Evolutionary conservation across 2,329 filamentous ascomycete genomes (phyloP).

Genomic region (Arthrobotrys megalospora): DNA sequence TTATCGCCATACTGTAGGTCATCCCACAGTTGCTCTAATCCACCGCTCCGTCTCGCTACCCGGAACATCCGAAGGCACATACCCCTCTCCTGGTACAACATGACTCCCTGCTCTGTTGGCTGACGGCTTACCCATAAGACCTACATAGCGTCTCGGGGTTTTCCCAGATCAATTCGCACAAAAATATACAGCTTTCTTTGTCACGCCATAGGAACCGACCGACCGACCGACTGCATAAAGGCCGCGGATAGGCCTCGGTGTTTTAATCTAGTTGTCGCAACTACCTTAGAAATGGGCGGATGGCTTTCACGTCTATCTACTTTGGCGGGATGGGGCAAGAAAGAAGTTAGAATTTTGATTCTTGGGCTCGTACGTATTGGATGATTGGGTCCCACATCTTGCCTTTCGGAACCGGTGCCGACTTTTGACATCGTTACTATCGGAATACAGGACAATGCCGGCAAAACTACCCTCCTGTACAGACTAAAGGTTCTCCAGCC

Average conservation of each 20-base stretch:
- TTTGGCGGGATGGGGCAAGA: conserved; percentile 82
- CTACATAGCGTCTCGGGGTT: too few species aligned
- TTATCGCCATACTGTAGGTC: too few species aligned
- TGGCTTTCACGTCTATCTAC: conserved; percentile 64
- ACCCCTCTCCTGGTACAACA: too few species aligned
- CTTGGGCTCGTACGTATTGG: conserved; percentile 81
- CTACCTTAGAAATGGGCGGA: conserved; percentile 62
- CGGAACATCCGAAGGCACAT: too few species aligned
- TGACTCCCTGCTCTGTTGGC: too few species aligned
- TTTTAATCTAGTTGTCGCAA: not conserved
- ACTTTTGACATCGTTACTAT: conserved; percentile 21
- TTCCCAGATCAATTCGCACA: too few species aligned
- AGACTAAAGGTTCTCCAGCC: conserved; percentile 82
- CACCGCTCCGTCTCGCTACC: too few species aligned
- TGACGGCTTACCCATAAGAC: too few species aligned
- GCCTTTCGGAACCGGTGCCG: not conserved
- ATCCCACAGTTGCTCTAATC: too few species aligned
- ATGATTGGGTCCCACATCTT: not conserved
- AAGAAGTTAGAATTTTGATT: conserved; percentile 97
- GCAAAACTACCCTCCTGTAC: conserved; percentile 97
- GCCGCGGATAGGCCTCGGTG: too few species aligned
- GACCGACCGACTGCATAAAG: not conserved
- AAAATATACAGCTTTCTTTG: too few species aligned
- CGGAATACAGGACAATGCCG: conserved; percentile 85
- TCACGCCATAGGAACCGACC: too few species aligned